These are phyloP conservation scores for Epichloe brachyelytri DNA, from an alignment of 2,329 filamentous ascomycete species.

Conservation along the genomic window DNA sequence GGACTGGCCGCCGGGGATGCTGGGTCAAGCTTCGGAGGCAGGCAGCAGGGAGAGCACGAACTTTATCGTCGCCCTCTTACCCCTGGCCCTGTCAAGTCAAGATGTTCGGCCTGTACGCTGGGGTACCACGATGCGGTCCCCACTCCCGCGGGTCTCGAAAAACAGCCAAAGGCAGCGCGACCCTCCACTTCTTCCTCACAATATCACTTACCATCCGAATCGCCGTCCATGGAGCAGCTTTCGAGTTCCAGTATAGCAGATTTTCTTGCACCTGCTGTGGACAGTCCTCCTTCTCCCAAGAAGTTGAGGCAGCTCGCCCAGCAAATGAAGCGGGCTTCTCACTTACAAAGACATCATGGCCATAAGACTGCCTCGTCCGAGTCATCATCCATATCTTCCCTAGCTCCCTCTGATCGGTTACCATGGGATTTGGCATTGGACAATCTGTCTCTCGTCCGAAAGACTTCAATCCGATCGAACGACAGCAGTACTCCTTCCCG, in stretches of 20 bases:
- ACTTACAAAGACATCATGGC: slow-evolving; percentile 19
- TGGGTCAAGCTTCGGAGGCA: slow-evolving; percentile 2
- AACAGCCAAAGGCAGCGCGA: slow-evolving; percentile 4
- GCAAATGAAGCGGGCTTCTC: slow-evolving; percentile 43
- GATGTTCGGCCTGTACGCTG: slow-evolving; percentile 13
- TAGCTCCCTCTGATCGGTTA: slow-evolving; percentile 25
- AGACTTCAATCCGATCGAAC: slow-evolving; percentile 43
- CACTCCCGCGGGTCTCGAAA: slow-evolving; percentile 2
- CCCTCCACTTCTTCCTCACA: slow-evolving; percentile 4
- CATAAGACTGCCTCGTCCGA: slow-evolving; percentile 37
- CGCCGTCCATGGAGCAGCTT: slow-evolving; percentile 10
- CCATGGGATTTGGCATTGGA: slow-evolving; percentile 40
- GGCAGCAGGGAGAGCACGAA: slow-evolving; percentile 6
- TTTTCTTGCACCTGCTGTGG: slow-evolving; percentile 43
- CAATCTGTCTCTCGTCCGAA: slow-evolving; percentile 36
- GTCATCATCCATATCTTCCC: slow-evolving; percentile 39
- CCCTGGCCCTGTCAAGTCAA: slow-evolving; percentile 6
- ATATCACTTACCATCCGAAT: slow-evolving; percentile 5
- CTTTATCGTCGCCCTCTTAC: slow-evolving; percentile 6
- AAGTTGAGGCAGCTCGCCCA: slow-evolving; percentile 44
- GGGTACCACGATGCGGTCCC: slow-evolving; percentile 12
- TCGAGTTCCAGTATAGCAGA: slow-evolving; percentile 20
- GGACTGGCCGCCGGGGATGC: slow-evolving; percentile 1
- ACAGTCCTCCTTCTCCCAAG: slow-evolving; percentile 48
- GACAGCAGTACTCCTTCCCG: slow-evolving; percentile 37